phyloP scores from a whole-genome alignment of 2,329 filamentous ascomycete species.

The Coniochaeta prunicola region DNA sequence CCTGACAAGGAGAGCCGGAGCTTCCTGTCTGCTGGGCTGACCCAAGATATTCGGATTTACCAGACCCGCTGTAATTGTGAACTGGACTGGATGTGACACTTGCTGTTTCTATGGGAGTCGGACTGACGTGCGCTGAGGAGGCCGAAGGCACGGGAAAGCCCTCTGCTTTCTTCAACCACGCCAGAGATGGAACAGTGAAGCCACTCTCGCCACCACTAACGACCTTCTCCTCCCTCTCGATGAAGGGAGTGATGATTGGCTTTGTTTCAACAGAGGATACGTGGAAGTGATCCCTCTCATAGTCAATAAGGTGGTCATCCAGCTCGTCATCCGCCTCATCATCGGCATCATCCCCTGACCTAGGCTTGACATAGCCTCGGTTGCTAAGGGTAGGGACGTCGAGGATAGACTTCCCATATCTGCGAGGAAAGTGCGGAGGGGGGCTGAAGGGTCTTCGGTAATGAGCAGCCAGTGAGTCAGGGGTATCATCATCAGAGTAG shows the following conservation, averaged over 20 bases:
- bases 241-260: not conserved
- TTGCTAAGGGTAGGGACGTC: not conserved
- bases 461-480: not conserved
- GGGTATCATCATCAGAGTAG: constrained; percentile 21
- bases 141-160: not conserved
- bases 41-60: not conserved
- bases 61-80: not conserved
- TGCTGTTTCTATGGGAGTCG: not conserved
- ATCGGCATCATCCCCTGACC: not conserved
- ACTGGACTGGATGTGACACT: not conserved
- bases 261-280: not conserved
- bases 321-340: not conserved
- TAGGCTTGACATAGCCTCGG: not conserved
- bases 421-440: not conserved
- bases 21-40: not conserved
- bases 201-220: not conserved
- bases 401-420: not conserved
- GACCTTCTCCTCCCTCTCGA: not conserved
- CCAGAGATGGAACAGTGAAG: not conserved
- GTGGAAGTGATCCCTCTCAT: not conserved
- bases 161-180: not conserved
- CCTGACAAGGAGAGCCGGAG: not conserved
- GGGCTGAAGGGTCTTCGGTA: not conserved
- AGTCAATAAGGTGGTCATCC: not conserved
- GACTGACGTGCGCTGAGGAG: not conserved